A percentile compares a stretch with the other conserved stretches of the same genome.
phyloP scores from a whole-genome alignment of 768 basidiomycete species.

The Galerina marginata region DNA sequence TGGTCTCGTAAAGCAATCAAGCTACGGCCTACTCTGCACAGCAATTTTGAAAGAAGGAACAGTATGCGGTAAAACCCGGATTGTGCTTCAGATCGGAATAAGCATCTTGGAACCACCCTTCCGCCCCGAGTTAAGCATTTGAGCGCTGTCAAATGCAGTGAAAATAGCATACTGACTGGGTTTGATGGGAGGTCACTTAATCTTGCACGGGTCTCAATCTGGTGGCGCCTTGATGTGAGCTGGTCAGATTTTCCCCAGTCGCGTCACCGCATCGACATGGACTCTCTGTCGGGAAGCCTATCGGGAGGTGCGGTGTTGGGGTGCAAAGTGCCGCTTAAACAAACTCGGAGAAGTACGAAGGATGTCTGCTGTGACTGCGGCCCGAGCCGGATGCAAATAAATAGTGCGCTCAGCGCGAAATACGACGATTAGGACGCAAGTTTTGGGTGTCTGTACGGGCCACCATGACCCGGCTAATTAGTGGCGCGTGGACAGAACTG shows the following conservation, averaged over 20 bases:
- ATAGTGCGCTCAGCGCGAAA: not conserved
- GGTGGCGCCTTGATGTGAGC: not conserved
- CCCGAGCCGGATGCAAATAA: conserved; percentile 16
- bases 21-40: conserved; percentile 1
- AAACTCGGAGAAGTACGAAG: conserved; percentile 20
- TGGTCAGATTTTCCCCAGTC: conserved; percentile 7
- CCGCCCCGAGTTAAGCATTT: conserved; percentile 12
- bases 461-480: conserved; percentile 10
- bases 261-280: not conserved
- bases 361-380: conserved; percentile 16
- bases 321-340: conserved; percentile 15
- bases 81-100: conserved; percentile 8
- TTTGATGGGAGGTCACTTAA: conserved; percentile 1
- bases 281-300: not conserved
- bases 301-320: conserved; percentile 1
- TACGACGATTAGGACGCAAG: conserved; percentile 15
- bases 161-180: conserved; percentile 3
- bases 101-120: conserved; percentile 12
- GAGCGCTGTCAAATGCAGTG: conserved; percentile 16
- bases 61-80: conserved; percentile 17
- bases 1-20: conserved; percentile 9
- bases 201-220: conserved; percentile 2
- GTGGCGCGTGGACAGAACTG: conserved; percentile 10
- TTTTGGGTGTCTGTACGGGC: not conserved
- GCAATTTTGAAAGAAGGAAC: conserved; percentile 3